Evolutionary conservation across 73 alveolate species (phyloP).

Genomic region (Paramecium tetraurelia): DNA sequence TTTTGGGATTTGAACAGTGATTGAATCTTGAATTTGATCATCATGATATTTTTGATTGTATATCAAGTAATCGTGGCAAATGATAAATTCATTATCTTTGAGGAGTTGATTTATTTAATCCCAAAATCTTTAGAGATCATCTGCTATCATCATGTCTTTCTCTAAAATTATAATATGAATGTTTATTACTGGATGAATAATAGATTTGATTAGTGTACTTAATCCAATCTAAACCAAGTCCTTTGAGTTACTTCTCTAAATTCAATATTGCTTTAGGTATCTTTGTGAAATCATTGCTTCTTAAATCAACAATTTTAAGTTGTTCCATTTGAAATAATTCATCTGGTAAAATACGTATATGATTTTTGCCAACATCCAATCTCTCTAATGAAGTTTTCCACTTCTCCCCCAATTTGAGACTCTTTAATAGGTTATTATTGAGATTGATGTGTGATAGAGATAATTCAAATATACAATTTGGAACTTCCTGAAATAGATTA

Average conservation of each 20-base stretch:
- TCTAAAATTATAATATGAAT: not conserved
- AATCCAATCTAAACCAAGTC: conserved; percentile 46
- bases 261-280: not conserved
- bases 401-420: not conserved
- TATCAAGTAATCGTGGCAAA: conserved; percentile 4
- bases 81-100: not conserved
- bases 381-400: not conserved
- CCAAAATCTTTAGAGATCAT: conserved; percentile 22
- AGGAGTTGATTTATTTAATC: not conserved
- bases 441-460: not conserved
- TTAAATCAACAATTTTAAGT: not conserved
- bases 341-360: not conserved
- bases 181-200: not conserved
- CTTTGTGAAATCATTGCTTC: conserved; percentile 41
- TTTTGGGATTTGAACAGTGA: not conserved
- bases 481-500: not conserved
- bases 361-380: conserved; percentile 45
- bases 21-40: not conserved
- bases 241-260: not conserved
- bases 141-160: not conserved
- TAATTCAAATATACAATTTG: not conserved
- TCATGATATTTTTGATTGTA: not conserved
- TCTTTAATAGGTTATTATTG: conserved; percentile 1
- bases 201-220: not conserved
- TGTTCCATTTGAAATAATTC: not conserved